phyloP scores from a whole-genome alignment of 768 basidiomycete genomes.

The Pholiota microspora region DNA sequence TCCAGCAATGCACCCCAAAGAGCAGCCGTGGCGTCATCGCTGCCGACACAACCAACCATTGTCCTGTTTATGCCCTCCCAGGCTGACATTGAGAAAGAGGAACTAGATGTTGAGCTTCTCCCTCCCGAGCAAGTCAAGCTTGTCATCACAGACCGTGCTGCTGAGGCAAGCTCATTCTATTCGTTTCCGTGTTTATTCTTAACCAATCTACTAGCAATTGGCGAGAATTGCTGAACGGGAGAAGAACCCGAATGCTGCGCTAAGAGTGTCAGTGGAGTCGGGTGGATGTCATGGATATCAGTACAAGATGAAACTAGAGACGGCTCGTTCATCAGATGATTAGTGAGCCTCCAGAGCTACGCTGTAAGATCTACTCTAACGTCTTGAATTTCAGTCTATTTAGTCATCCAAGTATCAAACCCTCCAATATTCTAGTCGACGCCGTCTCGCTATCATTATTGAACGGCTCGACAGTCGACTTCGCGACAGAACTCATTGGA shows the following conservation, averaged over 20 bases:
- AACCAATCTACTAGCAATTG: constrained; percentile 60
- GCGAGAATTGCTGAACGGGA: constrained; percentile 64
- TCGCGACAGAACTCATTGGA: constrained; percentile 92
- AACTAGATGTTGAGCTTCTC: constrained; percentile 61
- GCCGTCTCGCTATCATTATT: constrained; percentile 80
- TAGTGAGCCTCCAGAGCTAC: constrained; percentile 58
- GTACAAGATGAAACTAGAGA: constrained; percentile 86
- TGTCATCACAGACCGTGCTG: constrained; percentile 69
- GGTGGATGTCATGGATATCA: constrained; percentile 99
- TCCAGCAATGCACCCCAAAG: constrained; percentile 20
- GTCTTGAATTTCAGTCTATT: constrained; percentile 50
- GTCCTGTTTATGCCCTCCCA: constrained; percentile 50
- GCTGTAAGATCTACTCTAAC: background rate
- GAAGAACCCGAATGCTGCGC: constrained; percentile 58
- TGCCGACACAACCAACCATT: constrained; percentile 45
- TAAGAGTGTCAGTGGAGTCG: constrained; percentile 85
- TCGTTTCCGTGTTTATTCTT: background rate
- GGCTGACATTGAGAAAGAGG: constrained; percentile 55
- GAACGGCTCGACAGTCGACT: constrained; percentile 88
- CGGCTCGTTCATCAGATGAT: constrained; percentile 63
- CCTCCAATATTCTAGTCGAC: constrained; percentile 81
- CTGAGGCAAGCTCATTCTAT: constrained; percentile 49
- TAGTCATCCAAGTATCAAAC: constrained; percentile 65
- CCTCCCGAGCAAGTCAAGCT: constrained; percentile 52
- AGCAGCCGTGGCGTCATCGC: constrained; percentile 39